These are phyloP conservation scores for Boletus rubroflammeus DNA, from an alignment of 768 basidiomycete genomes.

Conservation along the genomic window DNA sequence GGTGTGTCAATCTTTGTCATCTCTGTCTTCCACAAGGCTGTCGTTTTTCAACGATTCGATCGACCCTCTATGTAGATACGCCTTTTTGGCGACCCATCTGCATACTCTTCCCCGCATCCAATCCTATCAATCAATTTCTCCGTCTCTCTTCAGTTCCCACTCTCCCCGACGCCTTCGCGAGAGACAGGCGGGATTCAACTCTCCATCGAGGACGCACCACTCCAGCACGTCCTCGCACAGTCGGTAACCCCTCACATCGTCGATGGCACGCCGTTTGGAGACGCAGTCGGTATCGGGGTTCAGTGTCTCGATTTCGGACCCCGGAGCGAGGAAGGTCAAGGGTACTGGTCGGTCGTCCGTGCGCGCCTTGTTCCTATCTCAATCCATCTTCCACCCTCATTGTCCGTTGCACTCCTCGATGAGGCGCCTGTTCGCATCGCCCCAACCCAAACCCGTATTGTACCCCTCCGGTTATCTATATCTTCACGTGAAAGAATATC, in stretches of 20 bases:
- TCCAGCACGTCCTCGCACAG: conserved; percentile 47
- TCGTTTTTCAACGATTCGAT: neutral
- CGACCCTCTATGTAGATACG: conserved; percentile 52
- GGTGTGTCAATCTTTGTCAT: conserved; percentile 33
- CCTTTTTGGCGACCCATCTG: conserved; percentile 73
- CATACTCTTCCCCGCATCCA: conserved; percentile 42
- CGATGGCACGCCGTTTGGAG: conserved; percentile 71
- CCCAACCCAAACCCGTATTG: conserved; percentile 57
- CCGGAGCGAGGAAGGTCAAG: conserved; percentile 16
- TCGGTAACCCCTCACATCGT: conserved; percentile 67
- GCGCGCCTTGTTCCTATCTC: conserved; percentile 8
- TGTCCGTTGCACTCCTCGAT: conserved; percentile 18
- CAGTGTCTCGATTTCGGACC: conserved; percentile 37
- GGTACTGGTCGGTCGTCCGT: conserved; percentile 52
- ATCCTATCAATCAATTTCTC: conserved; percentile 52
- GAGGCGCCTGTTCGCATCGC: conserved; percentile 39
- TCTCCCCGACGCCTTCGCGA: neutral
- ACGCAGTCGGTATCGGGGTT: conserved; percentile 62
- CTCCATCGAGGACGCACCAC: conserved; percentile 4
- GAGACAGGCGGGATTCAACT: neutral
- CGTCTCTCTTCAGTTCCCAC: conserved; percentile 39
- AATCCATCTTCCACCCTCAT: conserved; percentile 7
- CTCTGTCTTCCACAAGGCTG: neutral
- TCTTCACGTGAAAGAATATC: conserved; percentile 29
- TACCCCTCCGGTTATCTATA: conserved; percentile 53